Evolutionary conservation across 2,329 filamentous ascomycete genomes (phyloP).

Genomic region (Cytospora mali): DNA sequence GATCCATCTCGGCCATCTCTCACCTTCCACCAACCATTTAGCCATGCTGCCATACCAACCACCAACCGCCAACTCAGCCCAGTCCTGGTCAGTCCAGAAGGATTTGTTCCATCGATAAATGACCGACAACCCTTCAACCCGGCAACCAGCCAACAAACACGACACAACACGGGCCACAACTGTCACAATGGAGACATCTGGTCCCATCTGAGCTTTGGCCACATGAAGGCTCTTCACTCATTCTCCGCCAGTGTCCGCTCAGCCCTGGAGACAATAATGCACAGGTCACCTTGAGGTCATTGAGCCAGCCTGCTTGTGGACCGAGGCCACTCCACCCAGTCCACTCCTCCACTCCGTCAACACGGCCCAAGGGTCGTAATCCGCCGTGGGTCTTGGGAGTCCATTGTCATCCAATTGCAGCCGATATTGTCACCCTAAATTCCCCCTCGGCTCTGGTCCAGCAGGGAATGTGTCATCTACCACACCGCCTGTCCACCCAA

Average conservation of each 20-base stretch:
- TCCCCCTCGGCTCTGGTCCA: conserved; percentile 22
- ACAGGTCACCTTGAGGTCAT: conserved; percentile 23
- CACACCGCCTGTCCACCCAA: conserved; percentile 29
- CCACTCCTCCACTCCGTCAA: conserved; percentile 1
- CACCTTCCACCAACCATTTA: neutral
- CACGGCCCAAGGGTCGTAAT: conserved; percentile 12
- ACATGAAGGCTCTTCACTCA: conserved; percentile 14
- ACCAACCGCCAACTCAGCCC: neutral
- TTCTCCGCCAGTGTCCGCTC: neutral
- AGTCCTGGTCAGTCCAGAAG: no score
- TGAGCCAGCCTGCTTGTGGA: neutral
- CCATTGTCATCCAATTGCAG: conserved; percentile 20
- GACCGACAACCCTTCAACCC: conserved; percentile 1
- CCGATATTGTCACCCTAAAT: conserved; percentile 9
- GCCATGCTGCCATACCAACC: neutral
- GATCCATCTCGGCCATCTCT: neutral
- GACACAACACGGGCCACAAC: conserved; percentile 4
- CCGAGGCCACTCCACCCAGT: conserved; percentile 12
- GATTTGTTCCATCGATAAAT: neutral
- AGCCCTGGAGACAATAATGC: conserved; percentile 12
- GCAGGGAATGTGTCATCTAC: conserved; percentile 20
- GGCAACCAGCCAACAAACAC: neutral
- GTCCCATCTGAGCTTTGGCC: conserved; percentile 19
- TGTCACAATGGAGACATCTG: conserved; percentile 2
- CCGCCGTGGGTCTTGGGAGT: conserved; percentile 20